phyloP scores from a whole-genome alignment of 2,329 filamentous ascomycete species.

The Westerdykella sp. region DNA sequence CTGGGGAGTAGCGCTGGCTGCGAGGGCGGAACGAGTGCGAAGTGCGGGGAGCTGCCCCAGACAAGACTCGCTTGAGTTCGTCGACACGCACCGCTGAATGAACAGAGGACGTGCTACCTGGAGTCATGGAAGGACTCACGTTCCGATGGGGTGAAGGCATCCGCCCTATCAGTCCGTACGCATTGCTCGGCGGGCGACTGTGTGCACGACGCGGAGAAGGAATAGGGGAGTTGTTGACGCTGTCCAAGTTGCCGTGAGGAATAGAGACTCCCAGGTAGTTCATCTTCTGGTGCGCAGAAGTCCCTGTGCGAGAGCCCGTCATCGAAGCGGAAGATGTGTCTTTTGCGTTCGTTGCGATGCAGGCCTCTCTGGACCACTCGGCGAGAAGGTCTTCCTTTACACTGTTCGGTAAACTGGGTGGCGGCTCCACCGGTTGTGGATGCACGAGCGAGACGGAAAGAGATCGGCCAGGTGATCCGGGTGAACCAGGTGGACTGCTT shows the following conservation, averaged over 20 bases:
- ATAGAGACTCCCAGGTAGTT: slow-evolving; percentile 53
- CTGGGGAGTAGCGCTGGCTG: slow-evolving; percentile 41
- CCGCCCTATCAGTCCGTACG: slow-evolving; percentile 33
- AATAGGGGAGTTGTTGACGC: slow-evolving; percentile 23
- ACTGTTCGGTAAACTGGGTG: slow-evolving; percentile 54
- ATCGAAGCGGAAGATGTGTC: slow-evolving; percentile 68
- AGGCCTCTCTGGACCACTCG: slow-evolving; percentile 73
- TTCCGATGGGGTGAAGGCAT: slow-evolving; percentile 23
- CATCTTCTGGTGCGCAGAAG: slow-evolving; percentile 25
- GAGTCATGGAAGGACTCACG: slow-evolving; percentile 26
- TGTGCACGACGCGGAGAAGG: slow-evolving; percentile 29
- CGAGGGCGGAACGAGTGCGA: slow-evolving; percentile 24
- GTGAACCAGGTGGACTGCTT: slow-evolving; percentile 63
- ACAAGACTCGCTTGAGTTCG: slow-evolving; percentile 43
- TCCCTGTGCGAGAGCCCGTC: slow-evolving; percentile 60
- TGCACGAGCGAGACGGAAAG: slow-evolving; percentile 56
- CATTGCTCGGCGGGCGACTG: slow-evolving; percentile 27
- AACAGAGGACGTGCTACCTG: slow-evolving; percentile 32
- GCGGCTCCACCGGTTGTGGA: slow-evolving; percentile 19
- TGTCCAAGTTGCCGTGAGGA: slow-evolving; percentile 32
- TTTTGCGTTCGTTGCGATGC: slow-evolving; percentile 60
- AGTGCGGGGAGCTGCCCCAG: slow-evolving; percentile 32
- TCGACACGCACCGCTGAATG: slow-evolving; percentile 40
- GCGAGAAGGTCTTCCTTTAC: slow-evolving; percentile 70
- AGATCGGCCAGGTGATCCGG: slow-evolving; percentile 47